Evolutionary conservation across 176 grass and related monocot genomes (phyloP).

Genomic region (Neostapfia colusana): DNA sequence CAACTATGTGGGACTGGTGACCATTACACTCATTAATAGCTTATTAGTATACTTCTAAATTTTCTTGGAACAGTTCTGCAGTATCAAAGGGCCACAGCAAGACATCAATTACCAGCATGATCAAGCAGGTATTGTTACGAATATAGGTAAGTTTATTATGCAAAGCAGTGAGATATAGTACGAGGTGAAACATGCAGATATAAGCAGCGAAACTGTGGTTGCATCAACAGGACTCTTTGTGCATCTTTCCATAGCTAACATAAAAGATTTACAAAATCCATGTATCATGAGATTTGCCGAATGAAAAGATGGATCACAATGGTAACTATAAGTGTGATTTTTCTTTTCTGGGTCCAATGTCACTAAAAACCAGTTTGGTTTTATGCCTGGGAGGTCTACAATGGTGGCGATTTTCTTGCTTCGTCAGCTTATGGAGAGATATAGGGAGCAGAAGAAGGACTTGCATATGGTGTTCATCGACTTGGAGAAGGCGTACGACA

Average conservation of each 20-base stretch:
- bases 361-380: too few species aligned
- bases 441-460: too few species aligned
- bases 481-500: too few species aligned
- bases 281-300: background rate
- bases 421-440: too few species aligned
- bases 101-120: background rate
- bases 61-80: background rate
- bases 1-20: background rate
- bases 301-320: background rate
- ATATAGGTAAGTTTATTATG: background rate
- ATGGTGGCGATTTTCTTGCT: too few species aligned
- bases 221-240: background rate
- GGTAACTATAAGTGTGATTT: background rate
- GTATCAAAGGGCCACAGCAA: background rate
- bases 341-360: background rate
- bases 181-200: background rate
- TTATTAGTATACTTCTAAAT: background rate
- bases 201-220: background rate
- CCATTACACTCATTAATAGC: background rate
- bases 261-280: background rate
- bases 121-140: background rate
- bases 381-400: too few species aligned
- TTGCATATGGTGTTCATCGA: too few species aligned
- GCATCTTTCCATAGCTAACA: background rate
- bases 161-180: constrained; percentile 6